A percentile compares a stretch with the other conserved stretches of the same genome.
Conservation (phyloP, 441 rosid genomes). For the Melastoma candidum region DNA sequence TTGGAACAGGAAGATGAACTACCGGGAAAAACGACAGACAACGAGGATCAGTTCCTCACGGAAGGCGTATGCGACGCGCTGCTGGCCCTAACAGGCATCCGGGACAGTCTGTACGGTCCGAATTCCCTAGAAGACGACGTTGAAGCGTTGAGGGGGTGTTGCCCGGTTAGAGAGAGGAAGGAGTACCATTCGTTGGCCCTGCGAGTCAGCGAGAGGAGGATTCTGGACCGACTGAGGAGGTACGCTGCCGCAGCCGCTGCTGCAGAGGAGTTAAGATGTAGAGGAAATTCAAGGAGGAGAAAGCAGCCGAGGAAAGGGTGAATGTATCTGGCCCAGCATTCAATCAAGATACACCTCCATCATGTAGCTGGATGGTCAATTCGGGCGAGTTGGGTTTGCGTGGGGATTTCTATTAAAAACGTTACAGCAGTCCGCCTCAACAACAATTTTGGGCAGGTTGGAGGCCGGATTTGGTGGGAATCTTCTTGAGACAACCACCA, state of each 20-base stretch:
- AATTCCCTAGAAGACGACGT: constrained; percentile 42
- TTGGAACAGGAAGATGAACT: constrained; percentile 18
- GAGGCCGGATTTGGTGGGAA: too few relatives aligned
- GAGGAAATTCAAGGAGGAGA: constrained; percentile 19
- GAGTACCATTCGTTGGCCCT: constrained; percentile 48
- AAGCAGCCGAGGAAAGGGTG: constrained; percentile 1
- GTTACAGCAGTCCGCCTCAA: too few relatives aligned
- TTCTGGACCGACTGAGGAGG: constrained; percentile 54
- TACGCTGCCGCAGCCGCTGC: constrained; percentile 19
- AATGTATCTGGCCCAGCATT: too few relatives aligned
- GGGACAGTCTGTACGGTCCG: constrained; percentile 54
- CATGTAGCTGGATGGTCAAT: too few relatives aligned
- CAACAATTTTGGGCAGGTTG: too few relatives aligned
- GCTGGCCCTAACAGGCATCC: constrained; percentile 43
- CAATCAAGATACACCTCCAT: too few relatives aligned
- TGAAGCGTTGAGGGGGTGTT: constrained; percentile 29
- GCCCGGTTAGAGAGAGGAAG: constrained; percentile 38
- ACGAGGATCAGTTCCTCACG: constrained; percentile 40
- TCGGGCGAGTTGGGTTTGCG: too few relatives aligned
- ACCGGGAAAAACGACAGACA: constrained; percentile 23
- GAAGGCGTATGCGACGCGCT: constrained; percentile 55
- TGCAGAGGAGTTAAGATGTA: constrained; percentile 7
- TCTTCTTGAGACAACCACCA: too few relatives aligned
- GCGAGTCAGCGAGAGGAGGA: constrained; percentile 66
- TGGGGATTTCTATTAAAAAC: too few relatives aligned